phyloP scores from a whole-genome alignment of 2,329 filamentous ascomycete genomes.

The Aspergillus hortae region DNA sequence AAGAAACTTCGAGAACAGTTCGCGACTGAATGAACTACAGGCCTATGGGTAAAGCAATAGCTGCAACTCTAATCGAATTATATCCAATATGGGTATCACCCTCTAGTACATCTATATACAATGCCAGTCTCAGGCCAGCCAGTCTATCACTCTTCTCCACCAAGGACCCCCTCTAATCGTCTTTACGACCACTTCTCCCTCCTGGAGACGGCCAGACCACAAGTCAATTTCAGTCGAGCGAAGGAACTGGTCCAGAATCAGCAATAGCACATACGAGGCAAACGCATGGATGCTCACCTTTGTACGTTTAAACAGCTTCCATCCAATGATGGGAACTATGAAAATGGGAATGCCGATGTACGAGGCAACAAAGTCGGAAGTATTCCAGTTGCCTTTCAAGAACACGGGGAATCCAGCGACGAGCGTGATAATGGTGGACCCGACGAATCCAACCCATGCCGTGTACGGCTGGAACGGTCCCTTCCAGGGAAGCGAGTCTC shows the following conservation, averaged over 20 bases:
- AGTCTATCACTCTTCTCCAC: constrained; percentile 23
- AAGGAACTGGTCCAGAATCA: constrained; percentile 15
- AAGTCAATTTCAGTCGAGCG: constrained; percentile 26
- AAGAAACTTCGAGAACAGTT: constrained; percentile 24
- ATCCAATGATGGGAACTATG: constrained; percentile 39
- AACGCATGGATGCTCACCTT: constrained; percentile 27
- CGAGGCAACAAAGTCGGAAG: constrained; percentile 36
- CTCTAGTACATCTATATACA: constrained; percentile 18
- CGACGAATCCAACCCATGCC: constrained; percentile 56
- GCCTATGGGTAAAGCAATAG: too few relatives aligned
- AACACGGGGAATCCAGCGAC: constrained; percentile 64
- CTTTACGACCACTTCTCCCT: constrained; percentile 24
- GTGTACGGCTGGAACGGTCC: constrained; percentile 66
- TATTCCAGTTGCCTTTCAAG: constrained; percentile 30
- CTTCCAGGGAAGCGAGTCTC: constrained; percentile 59
- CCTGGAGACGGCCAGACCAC: constrained; percentile 30
- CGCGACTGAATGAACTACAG: neutral
- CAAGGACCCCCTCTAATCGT: constrained; percentile 13
- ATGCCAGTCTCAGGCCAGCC: constrained; percentile 19
- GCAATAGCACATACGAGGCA: neutral
- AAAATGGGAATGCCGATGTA: constrained; percentile 44
- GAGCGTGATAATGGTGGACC: constrained; percentile 59
- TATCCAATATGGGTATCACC: constrained; percentile 14
- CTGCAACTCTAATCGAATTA: neutral
- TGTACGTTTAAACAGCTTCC: constrained; percentile 39